Base-by-base conservation (phyloP, 1,284 basidiomycete species). In the Rhodotorula sp. region DNA sequence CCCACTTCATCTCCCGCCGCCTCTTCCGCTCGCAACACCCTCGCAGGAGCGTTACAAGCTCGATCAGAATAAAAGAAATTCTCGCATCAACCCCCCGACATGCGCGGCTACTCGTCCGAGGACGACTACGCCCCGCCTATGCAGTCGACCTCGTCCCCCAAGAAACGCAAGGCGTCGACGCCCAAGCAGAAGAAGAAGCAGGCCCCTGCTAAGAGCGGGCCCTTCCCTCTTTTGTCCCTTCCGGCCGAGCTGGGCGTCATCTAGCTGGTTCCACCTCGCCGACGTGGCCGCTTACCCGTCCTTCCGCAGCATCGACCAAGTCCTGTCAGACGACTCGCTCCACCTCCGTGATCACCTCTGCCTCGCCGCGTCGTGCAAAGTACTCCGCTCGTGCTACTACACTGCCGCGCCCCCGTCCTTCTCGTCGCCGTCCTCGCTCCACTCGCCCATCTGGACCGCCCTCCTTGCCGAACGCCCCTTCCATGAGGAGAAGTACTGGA, bases 351-450 rank as follows among this genome's bases (percentile, higher is more conserved):
- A 69, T 44, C 71, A 72, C 58, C 64, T 69, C 37, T 27, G 61
- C 19, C 67, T 69, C 67, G 71, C 67, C 56, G 64, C 67, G 27
- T 61, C 64, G 17, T 72, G 67, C 57, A 51, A 57, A 32, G n/a
- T 61, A 27, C 64, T 72, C 44, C 71, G 71, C 32, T 34, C 64
- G 21, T 44, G 36, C 57, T 72, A 69, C 71, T 69, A 64, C 63
- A 61, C 69, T 29, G 44, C 46, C 13, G 46, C 56, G 1, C 48
- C 37, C 10, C 32, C 62, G 8, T 12, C 32, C 62, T 21, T 25
- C 32, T 17, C 36, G 25, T 15, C 37, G 8, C 29, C 19, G 34
- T 27, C 27, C 37, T 36, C 46, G 21, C 50, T 54, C 56, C 21
- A 37, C 4, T 66, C 48, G 15, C 27, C 29, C 22, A 36, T 60